Conservation (phyloP, 2,329 filamentous ascomycete species). For the Gyromitra esculenta region DNA sequence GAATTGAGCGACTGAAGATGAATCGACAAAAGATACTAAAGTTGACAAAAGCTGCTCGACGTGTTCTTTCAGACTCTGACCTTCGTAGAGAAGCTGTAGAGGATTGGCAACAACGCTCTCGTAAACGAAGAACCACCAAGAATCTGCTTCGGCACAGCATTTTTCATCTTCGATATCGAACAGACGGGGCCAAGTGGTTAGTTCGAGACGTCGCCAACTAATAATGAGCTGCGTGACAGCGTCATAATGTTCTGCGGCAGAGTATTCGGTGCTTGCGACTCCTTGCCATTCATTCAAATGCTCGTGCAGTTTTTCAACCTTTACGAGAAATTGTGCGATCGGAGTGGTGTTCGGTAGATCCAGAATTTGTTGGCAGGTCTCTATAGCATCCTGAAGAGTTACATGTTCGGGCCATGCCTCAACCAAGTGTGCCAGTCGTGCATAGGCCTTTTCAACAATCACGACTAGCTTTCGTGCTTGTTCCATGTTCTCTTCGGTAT, state of each 20-base stretch:
- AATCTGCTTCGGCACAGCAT: slow-evolving; percentile 78
- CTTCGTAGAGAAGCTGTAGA: slow-evolving; percentile 69
- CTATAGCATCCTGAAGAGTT: slow-evolving; percentile 80
- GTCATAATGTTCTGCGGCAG: slow-evolving; percentile 75
- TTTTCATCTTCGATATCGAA: slow-evolving; percentile 84
- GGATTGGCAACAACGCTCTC: slow-evolving; percentile 84
- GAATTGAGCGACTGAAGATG: slow-evolving; percentile 84
- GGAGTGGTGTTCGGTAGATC: slow-evolving; percentile 82
- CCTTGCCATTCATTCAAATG: slow-evolving; percentile 94
- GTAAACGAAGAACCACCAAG: slow-evolving; percentile 98
- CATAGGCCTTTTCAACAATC: slow-evolving; percentile 74
- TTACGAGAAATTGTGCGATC: slow-evolving; percentile 83
- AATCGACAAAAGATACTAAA: slow-evolving; percentile 80
- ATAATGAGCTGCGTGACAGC: slow-evolving; percentile 82
- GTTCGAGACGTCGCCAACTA: slow-evolving; percentile 87
- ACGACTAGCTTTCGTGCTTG: slow-evolving; percentile 79
- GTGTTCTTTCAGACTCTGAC: slow-evolving; percentile 71
- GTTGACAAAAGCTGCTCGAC: slow-evolving; percentile 76
- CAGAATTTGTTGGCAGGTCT: slow-evolving; percentile 77
- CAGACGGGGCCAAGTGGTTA: slow-evolving; percentile 89
- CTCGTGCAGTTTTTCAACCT: slow-evolving; percentile 84
- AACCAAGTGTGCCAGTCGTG: slow-evolving; percentile 76
- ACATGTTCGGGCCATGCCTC: slow-evolving; percentile 75
- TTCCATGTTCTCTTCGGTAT: slow-evolving; percentile 78
- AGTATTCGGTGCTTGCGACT: slow-evolving; percentile 83